These are phyloP conservation scores for Gonapodya prolifera DNA, from an alignment of 192 early-diverging fungal species.

Conservation along the genomic window DNA sequence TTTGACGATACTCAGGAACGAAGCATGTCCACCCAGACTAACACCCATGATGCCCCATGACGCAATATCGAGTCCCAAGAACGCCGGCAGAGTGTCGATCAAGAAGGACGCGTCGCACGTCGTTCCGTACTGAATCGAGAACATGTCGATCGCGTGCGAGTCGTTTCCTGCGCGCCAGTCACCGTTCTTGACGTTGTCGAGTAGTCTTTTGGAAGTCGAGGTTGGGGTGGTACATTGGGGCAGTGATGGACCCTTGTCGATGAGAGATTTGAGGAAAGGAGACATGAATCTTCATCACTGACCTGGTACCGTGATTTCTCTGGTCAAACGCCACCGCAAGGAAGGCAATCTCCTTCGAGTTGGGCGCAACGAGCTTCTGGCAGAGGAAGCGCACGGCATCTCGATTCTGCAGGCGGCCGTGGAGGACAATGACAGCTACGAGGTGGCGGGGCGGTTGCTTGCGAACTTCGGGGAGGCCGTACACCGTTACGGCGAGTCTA, in stretches of 20 bases:
- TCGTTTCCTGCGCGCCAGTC: conserved; percentile 7
- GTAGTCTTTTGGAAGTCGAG: background rate
- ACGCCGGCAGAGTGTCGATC: conserved; percentile 31
- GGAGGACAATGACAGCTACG: background rate
- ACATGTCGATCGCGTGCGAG: conserved; percentile 33
- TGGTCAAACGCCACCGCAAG: conserved; percentile 38
- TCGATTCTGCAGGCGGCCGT: background rate
- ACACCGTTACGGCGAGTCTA: background rate
- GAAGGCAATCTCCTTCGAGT: background rate
- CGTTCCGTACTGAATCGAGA: conserved; percentile 19
- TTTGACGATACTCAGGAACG: conserved; percentile 19
- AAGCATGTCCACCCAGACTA: conserved; percentile 36
- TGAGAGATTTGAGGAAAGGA: background rate
- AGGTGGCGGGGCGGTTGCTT: background rate
- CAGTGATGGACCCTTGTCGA: background rate
- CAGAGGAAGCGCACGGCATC: background rate
- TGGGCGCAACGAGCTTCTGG: background rate
- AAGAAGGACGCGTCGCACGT: conserved; percentile 27
- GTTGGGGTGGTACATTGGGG: too few relatives aligned
- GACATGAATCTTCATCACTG: conserved; percentile 9
- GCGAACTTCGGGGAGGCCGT: background rate
- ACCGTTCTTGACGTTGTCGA: conserved; percentile 8
- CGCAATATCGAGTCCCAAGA: conserved; percentile 9
- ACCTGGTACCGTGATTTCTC: conserved; percentile 36
- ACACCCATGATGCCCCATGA: conserved; percentile 34